phyloP scores from a whole-genome alignment of 371 early-diverging fungal species.

The Amoeboaphelidium occidentale region DNA sequence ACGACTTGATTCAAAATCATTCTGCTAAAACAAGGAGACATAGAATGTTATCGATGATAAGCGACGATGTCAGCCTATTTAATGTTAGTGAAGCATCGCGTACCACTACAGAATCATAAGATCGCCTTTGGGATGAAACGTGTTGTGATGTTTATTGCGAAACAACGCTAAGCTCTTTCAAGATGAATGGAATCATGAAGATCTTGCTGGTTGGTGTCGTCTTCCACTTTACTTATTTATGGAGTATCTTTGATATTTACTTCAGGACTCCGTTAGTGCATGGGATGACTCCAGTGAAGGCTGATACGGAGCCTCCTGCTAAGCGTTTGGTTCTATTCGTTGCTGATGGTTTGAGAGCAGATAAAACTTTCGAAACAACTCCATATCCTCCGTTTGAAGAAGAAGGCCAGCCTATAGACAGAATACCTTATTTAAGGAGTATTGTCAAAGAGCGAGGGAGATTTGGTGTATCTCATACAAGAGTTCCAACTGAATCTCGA shows the following conservation, averaged over 20 bases:
- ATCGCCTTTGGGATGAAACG: no score
- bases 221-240: constrained; percentile 67
- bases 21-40: no score
- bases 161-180: no score
- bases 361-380: constrained; percentile 45
- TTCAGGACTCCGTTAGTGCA: constrained; percentile 89
- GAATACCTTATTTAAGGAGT: constrained; percentile 45
- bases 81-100: no score
- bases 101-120: no score
- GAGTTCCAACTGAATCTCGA: constrained; percentile 92
- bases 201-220: constrained; percentile 49
- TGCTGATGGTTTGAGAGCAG: constrained; percentile 78
- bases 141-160: no score
- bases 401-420: constrained; percentile 10
- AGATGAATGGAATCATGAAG: neutral
- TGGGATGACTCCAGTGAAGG: constrained; percentile 55
- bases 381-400: neutral
- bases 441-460: constrained; percentile 34
- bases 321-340: constrained; percentile 69
- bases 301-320: constrained; percentile 39
- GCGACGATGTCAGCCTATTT: no score
- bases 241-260: constrained; percentile 89
- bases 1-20: no score
- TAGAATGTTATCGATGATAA: no score
- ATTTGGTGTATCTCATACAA: constrained; percentile 83